These are phyloP conservation scores for Pyrenochaeta sp. DNA, from an alignment of 2,329 filamentous ascomycete species.

Conservation along the genomic window DNA sequence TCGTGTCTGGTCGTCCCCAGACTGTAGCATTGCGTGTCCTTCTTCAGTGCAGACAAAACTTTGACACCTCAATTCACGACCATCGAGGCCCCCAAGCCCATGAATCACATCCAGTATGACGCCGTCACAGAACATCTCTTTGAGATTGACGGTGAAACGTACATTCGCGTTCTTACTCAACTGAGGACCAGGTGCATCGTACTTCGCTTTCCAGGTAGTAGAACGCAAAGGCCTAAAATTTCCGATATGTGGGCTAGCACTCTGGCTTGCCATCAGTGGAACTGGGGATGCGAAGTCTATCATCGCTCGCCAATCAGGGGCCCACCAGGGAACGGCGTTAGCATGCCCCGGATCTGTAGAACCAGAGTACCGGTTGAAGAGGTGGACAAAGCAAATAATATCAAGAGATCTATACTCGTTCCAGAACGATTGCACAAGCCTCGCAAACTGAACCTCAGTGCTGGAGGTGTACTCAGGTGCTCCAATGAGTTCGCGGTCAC, in stretches of 20 bases:
- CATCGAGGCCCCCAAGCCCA: slow-evolving; percentile 34
- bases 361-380: slow-evolving; percentile 35
- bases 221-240: slow-evolving; percentile 40
- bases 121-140: slow-evolving; percentile 34
- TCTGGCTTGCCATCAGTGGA: slow-evolving; percentile 45
- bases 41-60: slow-evolving; percentile 32
- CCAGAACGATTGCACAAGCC: slow-evolving; percentile 41
- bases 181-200: slow-evolving; percentile 34
- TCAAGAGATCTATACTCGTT: slow-evolving; percentile 30
- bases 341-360: slow-evolving; percentile 16
- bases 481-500: slow-evolving; percentile 33
- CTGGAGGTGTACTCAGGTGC: slow-evolving; percentile 31
- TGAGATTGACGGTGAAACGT: slow-evolving; percentile 28
- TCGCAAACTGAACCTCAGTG: slow-evolving; percentile 30
- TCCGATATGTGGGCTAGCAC: slow-evolving; percentile 35
- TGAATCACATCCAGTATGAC: slow-evolving; percentile 34
- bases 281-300: slow-evolving; percentile 42
- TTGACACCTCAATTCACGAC: slow-evolving; percentile 35
- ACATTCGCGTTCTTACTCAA: slow-evolving; percentile 29
- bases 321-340: slow-evolving; percentile 32
- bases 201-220: slow-evolving; percentile 29
- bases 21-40: slow-evolving; percentile 27
- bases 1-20: slow-evolving; percentile 1
- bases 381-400: slow-evolving; percentile 41
- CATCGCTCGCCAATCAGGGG: slow-evolving; percentile 38